phyloP scores from a whole-genome alignment of 371 early-diverging fungal genomes.

The Dichotomocladium elegans region DNA sequence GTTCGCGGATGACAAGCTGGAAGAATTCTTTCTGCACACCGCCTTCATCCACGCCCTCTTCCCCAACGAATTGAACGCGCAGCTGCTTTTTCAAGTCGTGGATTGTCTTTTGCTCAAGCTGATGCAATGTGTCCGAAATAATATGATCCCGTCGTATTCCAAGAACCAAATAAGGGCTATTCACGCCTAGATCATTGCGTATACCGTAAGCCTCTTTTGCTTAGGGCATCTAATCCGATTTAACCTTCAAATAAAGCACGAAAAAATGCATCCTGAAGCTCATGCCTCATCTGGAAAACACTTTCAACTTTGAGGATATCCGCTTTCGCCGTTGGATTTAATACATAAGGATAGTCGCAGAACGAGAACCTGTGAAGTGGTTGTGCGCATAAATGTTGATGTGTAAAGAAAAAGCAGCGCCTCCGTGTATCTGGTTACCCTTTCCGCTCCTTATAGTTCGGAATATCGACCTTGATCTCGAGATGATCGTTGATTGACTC shows the following conservation, averaged over 20 bases:
- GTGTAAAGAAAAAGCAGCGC: too few relatives aligned
- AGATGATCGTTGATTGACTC: slow-evolving; percentile 67
- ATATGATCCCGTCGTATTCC: slow-evolving; percentile 75
- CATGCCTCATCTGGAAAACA: slow-evolving; percentile 74
- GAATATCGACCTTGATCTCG: slow-evolving; percentile 83
- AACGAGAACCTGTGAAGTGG: slow-evolving; percentile 57
- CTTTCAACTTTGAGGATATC: slow-evolving; percentile 80
- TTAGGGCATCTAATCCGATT: not conserved
- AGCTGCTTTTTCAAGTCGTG: slow-evolving; percentile 87
- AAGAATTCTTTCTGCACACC: slow-evolving; percentile 97
- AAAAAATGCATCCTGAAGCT: slow-evolving; percentile 75
- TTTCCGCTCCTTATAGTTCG: slow-evolving; percentile 68
- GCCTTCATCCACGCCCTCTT: slow-evolving; percentile 87
- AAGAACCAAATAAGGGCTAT: slow-evolving; percentile 83
- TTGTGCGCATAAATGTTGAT: not conserved
- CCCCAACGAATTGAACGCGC: slow-evolving; percentile 87
- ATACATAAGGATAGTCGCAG: slow-evolving; percentile 77
- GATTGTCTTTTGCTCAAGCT: slow-evolving; percentile 70
- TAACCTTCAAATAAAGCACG: slow-evolving; percentile 77
- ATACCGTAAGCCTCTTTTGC: not conserved
- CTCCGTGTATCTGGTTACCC: too few relatives aligned
- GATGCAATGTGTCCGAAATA: slow-evolving; percentile 73
- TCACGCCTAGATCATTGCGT: slow-evolving; percentile 53
- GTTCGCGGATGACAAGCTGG: slow-evolving; percentile 83
- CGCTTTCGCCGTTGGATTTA: slow-evolving; percentile 75